Base-by-base conservation (phyloP, 2,329 filamentous ascomycete species). In the Colletotrichum filicis region DNA sequence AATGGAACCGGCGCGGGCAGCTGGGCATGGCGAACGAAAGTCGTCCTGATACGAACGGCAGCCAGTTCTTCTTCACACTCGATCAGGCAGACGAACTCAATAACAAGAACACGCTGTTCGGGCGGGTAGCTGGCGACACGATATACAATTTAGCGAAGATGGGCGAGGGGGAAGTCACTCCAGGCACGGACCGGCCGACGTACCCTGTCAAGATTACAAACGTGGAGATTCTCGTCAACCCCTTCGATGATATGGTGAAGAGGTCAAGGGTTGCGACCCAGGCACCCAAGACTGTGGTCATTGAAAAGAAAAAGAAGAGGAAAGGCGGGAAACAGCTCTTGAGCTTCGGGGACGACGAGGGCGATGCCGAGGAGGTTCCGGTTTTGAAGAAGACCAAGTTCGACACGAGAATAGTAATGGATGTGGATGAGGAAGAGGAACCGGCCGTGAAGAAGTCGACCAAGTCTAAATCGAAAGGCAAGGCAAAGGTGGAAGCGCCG, bases 101-200 rank as follows among this genome's bases (percentile, higher is more conserved):
- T 77, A 93, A 93, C 64, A 94, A 94, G 83, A 98, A 98, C 82
- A 98, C 97, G 0, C 85, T 98, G 81, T 98, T 99, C 85, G 97
- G 97, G 22, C 89, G 97, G 69, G 90, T 99, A 57, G 95, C 94
- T 46, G 97, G 96, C 32, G 95, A 98, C 76, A 98, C 96, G 19
- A 97, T 99, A 68, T 99, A 97, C 85, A 98, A 98, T 81, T 82
- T 99, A 79, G 92, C 95, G 79, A 97, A 95, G 83, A 98, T 98
- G 87, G 95, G 93, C 24, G 95, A 98, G 80, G 91, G 90, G 0
- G 97, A 98, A 79, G 85, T 97, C 22, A 90, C 92, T 30, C 92
- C 94, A 67, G 92, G 92, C 19, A 92, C 90, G 7, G 96, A 98
- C 75, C 89, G 95, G 74, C 96, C 96, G 2, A 83, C 97, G 61